Conservation (phyloP, 495 filamentous ascomycete genomes). For the Neurospora sp. region DNA sequence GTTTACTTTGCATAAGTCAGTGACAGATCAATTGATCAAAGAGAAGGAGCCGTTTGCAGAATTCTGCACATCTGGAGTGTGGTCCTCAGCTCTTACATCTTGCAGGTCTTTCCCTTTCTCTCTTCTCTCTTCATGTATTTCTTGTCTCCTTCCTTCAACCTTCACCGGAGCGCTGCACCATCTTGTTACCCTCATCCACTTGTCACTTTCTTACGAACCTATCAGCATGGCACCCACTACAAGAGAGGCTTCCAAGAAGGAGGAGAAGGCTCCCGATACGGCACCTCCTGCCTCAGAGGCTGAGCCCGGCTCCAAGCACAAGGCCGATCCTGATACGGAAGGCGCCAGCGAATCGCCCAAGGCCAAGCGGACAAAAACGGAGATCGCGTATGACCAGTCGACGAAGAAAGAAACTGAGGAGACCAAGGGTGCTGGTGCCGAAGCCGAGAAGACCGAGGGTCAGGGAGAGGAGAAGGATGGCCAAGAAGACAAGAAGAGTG, state of each 20-base stretch:
- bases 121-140: neutral
- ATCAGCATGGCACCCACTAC: conserved; percentile 11
- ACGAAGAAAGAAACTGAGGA: neutral
- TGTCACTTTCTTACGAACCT: neutral
- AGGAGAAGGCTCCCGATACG: neutral
- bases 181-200: neutral
- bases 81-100: neutral
- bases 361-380: conserved; percentile 10
- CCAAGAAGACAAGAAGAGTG: conserved; percentile 1
- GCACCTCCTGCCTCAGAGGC: conserved; percentile 7
- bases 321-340: neutral
- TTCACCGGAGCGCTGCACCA: neutral
- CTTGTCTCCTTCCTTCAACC: neutral
- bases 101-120: neutral
- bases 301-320: conserved; percentile 16
- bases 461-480: neutral
- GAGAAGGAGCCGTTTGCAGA: neutral
- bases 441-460: neutral
- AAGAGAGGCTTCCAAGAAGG: conserved; percentile 10
- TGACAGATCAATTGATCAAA: neutral
- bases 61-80: neutral
- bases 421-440: neutral
- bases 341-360: conserved; percentile 1
- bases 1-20: neutral
- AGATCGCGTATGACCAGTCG: neutral